A percentile compares a stretch with the other conserved stretches of the same genome.
Evolutionary conservation across 805 yeast genomes (phyloP).

Genomic region (Priceomyces haplophilus): DNA sequence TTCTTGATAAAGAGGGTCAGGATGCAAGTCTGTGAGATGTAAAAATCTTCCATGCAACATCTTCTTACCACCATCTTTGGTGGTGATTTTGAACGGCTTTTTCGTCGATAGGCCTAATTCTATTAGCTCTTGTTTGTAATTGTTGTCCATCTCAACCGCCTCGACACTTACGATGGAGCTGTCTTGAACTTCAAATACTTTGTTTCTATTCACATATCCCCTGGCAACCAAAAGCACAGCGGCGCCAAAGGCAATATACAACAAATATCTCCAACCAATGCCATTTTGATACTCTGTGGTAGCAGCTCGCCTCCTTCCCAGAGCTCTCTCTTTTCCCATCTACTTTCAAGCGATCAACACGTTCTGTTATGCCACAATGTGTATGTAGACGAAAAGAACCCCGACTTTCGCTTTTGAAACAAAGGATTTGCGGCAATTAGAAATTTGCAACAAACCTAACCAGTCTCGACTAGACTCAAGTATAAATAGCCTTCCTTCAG

Average conservation of each 20-base stretch:
- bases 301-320: background rate
- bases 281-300: background rate
- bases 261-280: background rate
- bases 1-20: conserved; percentile 62
- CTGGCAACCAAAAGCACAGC: background rate
- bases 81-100: conserved; percentile 22
- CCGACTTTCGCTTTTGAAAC: too few species aligned
- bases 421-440: too few species aligned
- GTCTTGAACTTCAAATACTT: background rate
- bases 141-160: background rate
- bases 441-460: too few species aligned
- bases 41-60: conserved; percentile 70
- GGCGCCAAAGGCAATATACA: background rate
- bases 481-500: too few species aligned
- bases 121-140: conserved; percentile 6
- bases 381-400: too few species aligned
- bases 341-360: too few species aligned
- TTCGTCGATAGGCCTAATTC: conserved; percentile 35
- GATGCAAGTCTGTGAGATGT: conserved; percentile 87
- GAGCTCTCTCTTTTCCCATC: too few species aligned
- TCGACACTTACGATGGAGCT: background rate
- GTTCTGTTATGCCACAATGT: too few species aligned
- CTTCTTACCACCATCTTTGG: conserved; percentile 22
- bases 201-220: background rate
- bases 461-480: too few species aligned